A percentile compares a stretch with the other conserved stretches of the same genome.
phyloP scores from a whole-genome alignment of 306 rosid genomes.

The Casuarina glauca region DNA sequence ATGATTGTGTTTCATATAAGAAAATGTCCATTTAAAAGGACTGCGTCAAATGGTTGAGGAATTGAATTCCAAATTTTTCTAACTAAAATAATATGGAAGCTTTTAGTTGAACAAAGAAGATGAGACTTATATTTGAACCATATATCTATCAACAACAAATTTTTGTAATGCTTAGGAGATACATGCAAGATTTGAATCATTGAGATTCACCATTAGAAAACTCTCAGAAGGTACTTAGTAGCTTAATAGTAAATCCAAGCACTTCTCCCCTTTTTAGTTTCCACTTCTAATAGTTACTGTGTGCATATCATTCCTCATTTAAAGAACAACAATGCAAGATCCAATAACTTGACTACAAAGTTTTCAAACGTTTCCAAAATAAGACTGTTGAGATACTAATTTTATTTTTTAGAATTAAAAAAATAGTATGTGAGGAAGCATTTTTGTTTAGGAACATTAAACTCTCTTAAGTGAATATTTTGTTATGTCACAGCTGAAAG shows the following conservation, averaged over 20 bases:
- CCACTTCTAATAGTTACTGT: not conserved
- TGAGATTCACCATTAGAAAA: not conserved
- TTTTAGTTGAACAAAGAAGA: not conserved
- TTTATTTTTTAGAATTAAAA: no score
- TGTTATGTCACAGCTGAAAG: no score
- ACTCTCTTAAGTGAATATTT: no score
- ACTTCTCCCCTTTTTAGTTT: not conserved
- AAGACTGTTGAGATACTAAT: no score
- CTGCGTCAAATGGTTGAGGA: slow-evolving; percentile 29
- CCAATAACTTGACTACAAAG: no score
- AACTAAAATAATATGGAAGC: slow-evolving; percentile 16
- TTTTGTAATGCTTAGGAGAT: slow-evolving; percentile 12
- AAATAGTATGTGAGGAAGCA: no score
- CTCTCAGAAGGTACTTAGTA: slow-evolving; percentile 5
- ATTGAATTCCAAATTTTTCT: slow-evolving; percentile 6
- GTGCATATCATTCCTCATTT: no score
- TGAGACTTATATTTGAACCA: not conserved
- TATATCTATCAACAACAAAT: slow-evolving; percentile 3
- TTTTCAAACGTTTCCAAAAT: no score
- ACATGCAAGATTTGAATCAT: not conserved
- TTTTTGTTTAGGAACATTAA: no score
- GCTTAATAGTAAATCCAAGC: slow-evolving; percentile 5
- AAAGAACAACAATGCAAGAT: no score
- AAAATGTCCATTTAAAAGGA: slow-evolving; percentile 42
- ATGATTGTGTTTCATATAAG: slow-evolving; percentile 38